Percentiles rank a stretch among this genome's conserved stretches.
These are phyloP conservation scores for Amaranthus cruentus DNA, from an alignment of 148 eudicot genomes.

Conservation along the genomic window DNA sequence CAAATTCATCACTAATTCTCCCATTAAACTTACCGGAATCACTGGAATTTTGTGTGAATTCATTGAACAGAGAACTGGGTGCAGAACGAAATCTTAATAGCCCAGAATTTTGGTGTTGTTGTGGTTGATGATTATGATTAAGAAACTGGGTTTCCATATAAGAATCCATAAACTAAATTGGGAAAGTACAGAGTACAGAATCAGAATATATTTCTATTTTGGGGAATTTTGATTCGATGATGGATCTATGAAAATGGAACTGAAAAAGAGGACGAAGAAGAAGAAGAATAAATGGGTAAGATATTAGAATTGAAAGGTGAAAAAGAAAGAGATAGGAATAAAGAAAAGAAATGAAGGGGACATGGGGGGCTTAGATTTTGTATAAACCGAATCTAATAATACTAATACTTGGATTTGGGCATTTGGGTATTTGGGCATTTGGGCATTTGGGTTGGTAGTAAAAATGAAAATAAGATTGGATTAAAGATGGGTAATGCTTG, in stretches of 20 bases:
- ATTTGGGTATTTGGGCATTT: not conserved
- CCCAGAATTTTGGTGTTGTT: constrained; percentile 38
- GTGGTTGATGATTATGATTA: not conserved
- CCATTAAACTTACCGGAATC: not conserved
- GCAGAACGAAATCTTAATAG: constrained; percentile 60
- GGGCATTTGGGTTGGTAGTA: constrained; percentile 7
- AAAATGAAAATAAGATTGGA: not conserved
- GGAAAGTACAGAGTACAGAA: too few relatives aligned
- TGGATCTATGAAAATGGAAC: not conserved
- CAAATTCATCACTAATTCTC: not conserved
- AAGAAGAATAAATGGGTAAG: too few relatives aligned
- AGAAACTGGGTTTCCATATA: constrained; percentile 28
- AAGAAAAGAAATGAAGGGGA: too few relatives aligned
- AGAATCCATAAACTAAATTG: constrained; percentile 21
- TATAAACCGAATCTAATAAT: constrained; percentile 15
- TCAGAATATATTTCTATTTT: too few relatives aligned
- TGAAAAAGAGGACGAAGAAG: too few relatives aligned
- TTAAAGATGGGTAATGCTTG: too few relatives aligned
- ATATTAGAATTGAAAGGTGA: too few relatives aligned
- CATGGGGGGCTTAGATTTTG: not conserved
- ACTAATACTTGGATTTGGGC: too few relatives aligned
- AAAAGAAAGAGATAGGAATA: too few relatives aligned
- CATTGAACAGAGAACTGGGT: constrained; percentile 50
- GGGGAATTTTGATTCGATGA: not conserved
- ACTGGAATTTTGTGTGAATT: constrained; percentile 16